Evolutionary conservation across 306 rosid species (phyloP).

Genomic region (Purshia tridentata): DNA sequence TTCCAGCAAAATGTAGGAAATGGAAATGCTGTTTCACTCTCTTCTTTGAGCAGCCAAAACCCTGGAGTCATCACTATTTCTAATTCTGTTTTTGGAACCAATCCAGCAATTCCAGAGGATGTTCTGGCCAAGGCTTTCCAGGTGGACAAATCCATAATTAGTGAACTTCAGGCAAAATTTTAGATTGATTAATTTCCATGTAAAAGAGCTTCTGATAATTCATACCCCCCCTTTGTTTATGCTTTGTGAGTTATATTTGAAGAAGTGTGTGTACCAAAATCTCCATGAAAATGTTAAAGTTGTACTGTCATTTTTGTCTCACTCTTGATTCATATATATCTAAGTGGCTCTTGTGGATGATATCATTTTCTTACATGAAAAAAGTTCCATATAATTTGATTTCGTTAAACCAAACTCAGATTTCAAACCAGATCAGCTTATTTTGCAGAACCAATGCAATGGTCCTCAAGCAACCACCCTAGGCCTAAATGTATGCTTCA

Average conservation of each 20-base stretch:
- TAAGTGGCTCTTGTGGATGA: too few species aligned
- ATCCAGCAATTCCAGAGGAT: slow-evolving; percentile 14
- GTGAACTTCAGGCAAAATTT: slow-evolving; percentile 3
- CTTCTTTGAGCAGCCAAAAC: slow-evolving; percentile 22
- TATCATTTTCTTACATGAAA: too few species aligned
- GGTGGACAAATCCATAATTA: slow-evolving; percentile 13
- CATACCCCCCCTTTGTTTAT: not conserved
- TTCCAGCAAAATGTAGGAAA: not conserved
- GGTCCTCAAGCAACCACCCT: too few species aligned
- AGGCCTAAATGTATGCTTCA: too few species aligned
- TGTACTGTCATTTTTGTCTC: not conserved
- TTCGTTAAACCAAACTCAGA: too few species aligned
- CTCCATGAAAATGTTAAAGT: not conserved
- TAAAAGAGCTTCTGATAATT: not conserved
- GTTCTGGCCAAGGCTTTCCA: slow-evolving; percentile 18
- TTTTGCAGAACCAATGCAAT: too few species aligned
- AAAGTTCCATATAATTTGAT: too few species aligned
- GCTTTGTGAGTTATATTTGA: not conserved
- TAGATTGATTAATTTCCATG: not conserved
- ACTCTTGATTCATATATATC: not conserved
- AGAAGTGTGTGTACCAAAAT: not conserved
- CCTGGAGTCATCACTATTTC: slow-evolving; percentile 12
- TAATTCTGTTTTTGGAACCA: slow-evolving; percentile 8
- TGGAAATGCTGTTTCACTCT: slow-evolving; percentile 4
- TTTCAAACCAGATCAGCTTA: too few species aligned